phyloP scores from a whole-genome alignment of 768 basidiomycete genomes.

The Pisolithus sp. region DNA sequence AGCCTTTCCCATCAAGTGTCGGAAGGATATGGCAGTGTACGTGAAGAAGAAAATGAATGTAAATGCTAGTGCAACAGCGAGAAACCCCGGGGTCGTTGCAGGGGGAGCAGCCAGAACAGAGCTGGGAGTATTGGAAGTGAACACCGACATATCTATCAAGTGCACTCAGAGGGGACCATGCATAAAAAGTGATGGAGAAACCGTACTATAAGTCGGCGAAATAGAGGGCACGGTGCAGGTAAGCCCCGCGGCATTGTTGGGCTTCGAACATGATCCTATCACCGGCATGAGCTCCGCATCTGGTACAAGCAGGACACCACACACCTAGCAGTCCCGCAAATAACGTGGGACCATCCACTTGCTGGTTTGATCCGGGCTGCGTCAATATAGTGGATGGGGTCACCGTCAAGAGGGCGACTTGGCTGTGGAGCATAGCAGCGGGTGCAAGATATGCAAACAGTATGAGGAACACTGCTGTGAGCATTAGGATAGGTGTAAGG shows the following conservation, averaged over 20 bases:
- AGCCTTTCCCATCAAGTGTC: constrained; percentile 54
- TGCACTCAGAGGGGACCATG: background rate
- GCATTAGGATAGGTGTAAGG: constrained; percentile 57
- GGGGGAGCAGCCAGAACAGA: constrained; percentile 55
- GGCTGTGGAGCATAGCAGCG: constrained; percentile 47
- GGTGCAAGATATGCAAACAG: constrained; percentile 70
- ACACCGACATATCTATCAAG: constrained; percentile 52
- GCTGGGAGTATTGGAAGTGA: constrained; percentile 51
- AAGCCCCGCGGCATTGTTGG: constrained; percentile 40
- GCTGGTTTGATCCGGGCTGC: constrained; percentile 24
- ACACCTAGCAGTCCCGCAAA: constrained; percentile 65
- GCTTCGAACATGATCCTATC: constrained; percentile 62
- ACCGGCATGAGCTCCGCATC: constrained; percentile 1
- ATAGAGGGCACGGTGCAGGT: constrained; percentile 53
- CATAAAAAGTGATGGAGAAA: background rate
- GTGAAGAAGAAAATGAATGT: constrained; percentile 57
- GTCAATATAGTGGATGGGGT: constrained; percentile 45
- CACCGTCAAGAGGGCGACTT: constrained; percentile 61
- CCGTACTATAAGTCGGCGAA: constrained; percentile 57
- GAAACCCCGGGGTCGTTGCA: constrained; percentile 53
- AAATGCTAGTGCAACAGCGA: constrained; percentile 54
- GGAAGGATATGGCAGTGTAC: constrained; percentile 61
- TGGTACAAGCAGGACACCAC: constrained; percentile 9
- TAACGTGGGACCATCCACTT: constrained; percentile 60
- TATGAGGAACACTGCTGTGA: constrained; percentile 60